phyloP scores from a whole-genome alignment of 768 basidiomycete genomes.

The Trametes meyenii region DNA sequence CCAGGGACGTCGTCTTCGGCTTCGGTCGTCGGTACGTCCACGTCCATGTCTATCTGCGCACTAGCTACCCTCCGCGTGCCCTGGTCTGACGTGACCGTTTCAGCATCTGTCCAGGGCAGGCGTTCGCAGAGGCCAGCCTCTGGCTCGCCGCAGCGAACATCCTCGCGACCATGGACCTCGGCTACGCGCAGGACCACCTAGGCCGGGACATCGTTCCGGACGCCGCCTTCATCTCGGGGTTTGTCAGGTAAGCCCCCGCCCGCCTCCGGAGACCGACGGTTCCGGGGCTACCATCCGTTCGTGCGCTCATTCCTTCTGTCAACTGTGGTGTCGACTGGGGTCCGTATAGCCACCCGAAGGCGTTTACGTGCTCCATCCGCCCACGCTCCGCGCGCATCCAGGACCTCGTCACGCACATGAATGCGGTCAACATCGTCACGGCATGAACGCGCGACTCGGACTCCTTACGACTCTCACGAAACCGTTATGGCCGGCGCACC shows the following conservation, averaged over 20 bases:
- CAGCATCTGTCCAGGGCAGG: constrained; percentile 32
- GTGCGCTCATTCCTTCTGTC: neutral
- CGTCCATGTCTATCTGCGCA: neutral
- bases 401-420: constrained; percentile 13
- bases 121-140: constrained; percentile 29
- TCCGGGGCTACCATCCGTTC: neutral
- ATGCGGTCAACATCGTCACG: neutral
- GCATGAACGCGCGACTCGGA: neutral
- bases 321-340: no score
- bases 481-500: neutral
- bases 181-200: constrained; percentile 36
- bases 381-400: constrained; percentile 2
- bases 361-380: constrained; percentile 13
- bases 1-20: constrained; percentile 20
- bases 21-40: constrained; percentile 25
- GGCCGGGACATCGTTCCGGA: constrained; percentile 43
- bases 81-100: neutral
- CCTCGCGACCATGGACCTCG: constrained; percentile 31
- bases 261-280: neutral
- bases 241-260: constrained; percentile 8
- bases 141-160: constrained; percentile 32
- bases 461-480: neutral
- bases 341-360: constrained; percentile 12
- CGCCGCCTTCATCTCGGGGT: constrained; percentile 45
- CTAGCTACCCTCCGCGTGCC: neutral